Base-by-base conservation (phyloP, 129 eudicot species). In the Ambrosia trifida region DNA sequence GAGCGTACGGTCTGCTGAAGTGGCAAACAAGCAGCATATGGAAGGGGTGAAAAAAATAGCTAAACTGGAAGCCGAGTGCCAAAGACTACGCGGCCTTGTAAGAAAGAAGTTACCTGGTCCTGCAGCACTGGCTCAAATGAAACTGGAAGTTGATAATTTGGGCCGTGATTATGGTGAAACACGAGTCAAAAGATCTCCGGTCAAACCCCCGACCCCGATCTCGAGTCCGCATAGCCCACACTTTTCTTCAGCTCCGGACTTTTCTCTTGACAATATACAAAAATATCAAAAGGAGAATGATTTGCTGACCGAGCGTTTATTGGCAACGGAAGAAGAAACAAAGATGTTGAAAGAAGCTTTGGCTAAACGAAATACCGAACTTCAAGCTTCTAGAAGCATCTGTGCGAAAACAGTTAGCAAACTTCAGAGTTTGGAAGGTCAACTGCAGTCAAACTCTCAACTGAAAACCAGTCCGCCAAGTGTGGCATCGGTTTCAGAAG, bases 111-210 rank as follows among this genome's bases (percentile, higher is more conserved):
- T 95, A 78, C 99, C 99, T 18, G 99, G 99, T 47, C 99, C 99
- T 13, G 99, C 99, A 16, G 99, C 99, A 13, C 31, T 95, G 45
- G 99, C 99, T n/a, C 99, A 95, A 64, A 95, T 95, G 99, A 95
- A 88, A 79, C 81, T 90, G 1, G 99, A 95, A 80, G 97, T 95
- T 44, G 96, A 90, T 28, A 94, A 72, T 79, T 60, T 90, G 73
- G 99, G 99, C 43, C 77, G 93, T 16, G 97, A 94, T 53, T 86
- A 89, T 74, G 95, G 98, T 62, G 97, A 90, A 11, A 69, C 89
- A 16, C 84, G 96, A 28, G 17, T 77, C 41, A 85, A 83, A 83
- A 64, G 90, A 81, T 94, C 96, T 75, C 92, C 96, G 0, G 81
- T 69, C 45, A 94, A 81, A 76, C 88, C 98, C 45, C 81, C 92